A percentile compares a stretch with the other conserved stretches of the same genome.
Evolutionary conservation across 768 basidiomycete species (phyloP).

Genomic region (Suillus tomentosus): DNA sequence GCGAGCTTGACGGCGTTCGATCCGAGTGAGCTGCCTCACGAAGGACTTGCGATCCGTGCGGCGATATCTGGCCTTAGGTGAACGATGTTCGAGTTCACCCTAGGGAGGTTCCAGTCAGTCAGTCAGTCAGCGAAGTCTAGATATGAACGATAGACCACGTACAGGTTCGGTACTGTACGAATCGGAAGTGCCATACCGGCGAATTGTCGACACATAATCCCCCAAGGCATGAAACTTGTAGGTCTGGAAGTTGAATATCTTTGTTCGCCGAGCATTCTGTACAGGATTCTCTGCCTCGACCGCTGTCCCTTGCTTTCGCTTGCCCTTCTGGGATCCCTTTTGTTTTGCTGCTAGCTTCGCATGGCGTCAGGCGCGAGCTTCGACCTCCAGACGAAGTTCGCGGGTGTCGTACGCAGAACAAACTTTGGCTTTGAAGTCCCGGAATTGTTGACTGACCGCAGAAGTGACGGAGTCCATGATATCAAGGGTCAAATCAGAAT

Average conservation of each 20-base stretch:
- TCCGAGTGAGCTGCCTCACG: not conserved
- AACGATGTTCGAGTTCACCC: constrained; percentile 18
- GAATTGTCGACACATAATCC: constrained; percentile 23
- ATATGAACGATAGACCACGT: not conserved
- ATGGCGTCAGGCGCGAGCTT: not conserved
- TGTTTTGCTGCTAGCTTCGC: not conserved
- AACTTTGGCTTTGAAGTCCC: not conserved
- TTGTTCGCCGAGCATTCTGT: too few relatives aligned
- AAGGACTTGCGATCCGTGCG: not conserved
- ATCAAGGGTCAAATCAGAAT: not conserved
- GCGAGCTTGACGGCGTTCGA: constrained; percentile 10
- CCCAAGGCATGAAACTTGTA: constrained; percentile 28
- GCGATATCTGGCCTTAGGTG: constrained; percentile 3
- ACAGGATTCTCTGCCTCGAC: too few relatives aligned
- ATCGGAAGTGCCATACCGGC: constrained; percentile 35
- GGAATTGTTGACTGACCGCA: not conserved
- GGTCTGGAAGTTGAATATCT: constrained; percentile 21
- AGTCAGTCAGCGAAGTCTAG: too few relatives aligned
- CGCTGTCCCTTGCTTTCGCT: too few relatives aligned
- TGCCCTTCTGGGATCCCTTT: too few relatives aligned
- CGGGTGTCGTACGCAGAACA: not conserved
- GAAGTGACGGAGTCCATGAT: not conserved
- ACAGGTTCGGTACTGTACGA: constrained; percentile 36
- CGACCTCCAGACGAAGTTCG: not conserved
- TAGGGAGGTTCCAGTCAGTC: not conserved